Evolutionary conservation across 106 monocot genomes (phyloP), one percentile per base, ranked within the genome.

Genomic region (Dendrobium officinale): DNA sequence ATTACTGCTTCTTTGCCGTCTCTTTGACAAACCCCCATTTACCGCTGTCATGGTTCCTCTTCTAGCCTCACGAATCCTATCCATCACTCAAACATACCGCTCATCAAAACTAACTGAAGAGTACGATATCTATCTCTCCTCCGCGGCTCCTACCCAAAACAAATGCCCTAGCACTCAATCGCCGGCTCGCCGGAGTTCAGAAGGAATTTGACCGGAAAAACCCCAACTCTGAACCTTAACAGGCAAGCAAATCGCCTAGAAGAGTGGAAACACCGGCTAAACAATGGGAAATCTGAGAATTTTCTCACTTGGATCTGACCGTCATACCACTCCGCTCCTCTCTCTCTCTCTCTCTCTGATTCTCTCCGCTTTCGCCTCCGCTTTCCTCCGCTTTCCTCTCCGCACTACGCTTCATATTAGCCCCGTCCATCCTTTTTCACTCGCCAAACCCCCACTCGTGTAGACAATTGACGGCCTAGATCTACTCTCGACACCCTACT

Each of bases 1-100:
- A 73, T 79, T 55, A 70, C 73, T 75, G 78, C 77, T 82, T 31
- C 90, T 86, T 77, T 82, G 89, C 81, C 93, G 59, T 81, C 93
- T 48, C 42, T 89, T 80, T 13, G 91, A 79, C 75, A 89, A 45
- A 10, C 83, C 78, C 72, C 82, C 84, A 78, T 81, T 85, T 81
- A 88, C 83, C 45, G 87, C 85, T 24, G 86, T 80, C 84, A 86
- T 79, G 73, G 58, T 70, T 20, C 90, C 81, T 79, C 93, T 86
- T 56, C 91, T 85, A 59, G 85, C 82, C 17, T 94, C 93, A 75
- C 93, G 77, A 67, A 78, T 86, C 80, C 93, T 81, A 58, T 94
- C 93, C 93, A 91, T 94, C 82, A 80, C 78, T 55, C 68, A 45
- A 78, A 55, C 26, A 75, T 43, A 76, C 37, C 49, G 44, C 55